Percentiles rank a stretch among this genome's conserved stretches.
Evolutionary conservation across 345 rosid species (phyloP).

Genomic region (Gossypium stocksii): DNA sequence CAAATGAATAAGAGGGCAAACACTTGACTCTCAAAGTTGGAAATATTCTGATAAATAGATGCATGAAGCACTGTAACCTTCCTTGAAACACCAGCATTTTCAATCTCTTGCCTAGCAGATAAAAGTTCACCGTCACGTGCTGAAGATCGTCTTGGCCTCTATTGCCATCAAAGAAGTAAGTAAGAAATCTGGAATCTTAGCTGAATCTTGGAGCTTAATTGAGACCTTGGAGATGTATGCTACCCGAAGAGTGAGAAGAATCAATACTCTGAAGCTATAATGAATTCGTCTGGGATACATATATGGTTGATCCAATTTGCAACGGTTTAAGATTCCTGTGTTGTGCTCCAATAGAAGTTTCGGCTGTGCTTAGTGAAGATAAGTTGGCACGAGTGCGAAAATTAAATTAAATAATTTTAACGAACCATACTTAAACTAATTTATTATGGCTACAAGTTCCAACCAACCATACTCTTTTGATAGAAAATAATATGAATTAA

Average conservation of each 20-base stretch:
- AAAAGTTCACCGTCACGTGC: conserved; percentile 55
- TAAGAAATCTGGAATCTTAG: conserved; percentile 12
- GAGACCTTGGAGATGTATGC: conserved; percentile 17
- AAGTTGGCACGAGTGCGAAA: conserved; percentile 22
- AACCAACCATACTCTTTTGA: too few relatives aligned
- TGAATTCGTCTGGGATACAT: conserved; percentile 61
- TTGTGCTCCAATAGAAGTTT: not conserved
- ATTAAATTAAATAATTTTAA: too few relatives aligned
- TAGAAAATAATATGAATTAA: too few relatives aligned
- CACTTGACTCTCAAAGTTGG: conserved; percentile 58
- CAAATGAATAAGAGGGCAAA: not conserved
- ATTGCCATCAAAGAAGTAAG: conserved; percentile 21
- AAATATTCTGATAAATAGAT: conserved; percentile 57
- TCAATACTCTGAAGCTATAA: conserved; percentile 38
- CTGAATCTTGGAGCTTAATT: conserved; percentile 10
- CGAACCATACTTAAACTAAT: too few relatives aligned
- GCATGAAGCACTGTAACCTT: conserved; percentile 35
- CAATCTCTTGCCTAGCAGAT: conserved; percentile 48
- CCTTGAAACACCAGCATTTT: conserved; percentile 41
- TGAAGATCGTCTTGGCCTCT: conserved; percentile 56
- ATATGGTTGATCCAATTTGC: conserved; percentile 24
- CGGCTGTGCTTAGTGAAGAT: conserved; percentile 14
- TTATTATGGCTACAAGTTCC: not conserved
- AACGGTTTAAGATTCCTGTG: conserved; percentile 14
- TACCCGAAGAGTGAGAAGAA: conserved; percentile 48